phyloP scores from a whole-genome alignment of 495 filamentous ascomycete genomes.

The Penicillium nucicola region DNA sequence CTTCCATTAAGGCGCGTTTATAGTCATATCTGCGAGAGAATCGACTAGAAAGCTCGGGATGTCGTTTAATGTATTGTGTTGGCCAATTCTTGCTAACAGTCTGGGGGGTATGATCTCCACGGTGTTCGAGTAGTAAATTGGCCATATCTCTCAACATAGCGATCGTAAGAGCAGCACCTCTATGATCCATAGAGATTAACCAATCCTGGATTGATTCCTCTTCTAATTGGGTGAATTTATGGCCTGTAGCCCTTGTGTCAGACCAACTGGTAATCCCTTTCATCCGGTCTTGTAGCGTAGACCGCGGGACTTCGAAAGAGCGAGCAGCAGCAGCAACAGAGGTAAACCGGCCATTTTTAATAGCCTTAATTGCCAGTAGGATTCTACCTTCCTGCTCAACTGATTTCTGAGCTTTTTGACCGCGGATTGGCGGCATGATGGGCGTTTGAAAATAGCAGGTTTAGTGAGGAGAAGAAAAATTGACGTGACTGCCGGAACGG shows the following conservation, averaged over 20 bases:
- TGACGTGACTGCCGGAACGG: no score
- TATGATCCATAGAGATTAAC: not conserved
- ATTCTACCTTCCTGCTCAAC: not conserved
- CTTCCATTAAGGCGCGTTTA: no score
- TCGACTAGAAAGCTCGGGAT: no score
- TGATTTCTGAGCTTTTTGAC: no score
- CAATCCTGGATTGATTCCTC: no score
- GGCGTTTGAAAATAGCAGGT: no score
- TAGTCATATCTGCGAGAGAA: no score
- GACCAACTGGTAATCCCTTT: not conserved
- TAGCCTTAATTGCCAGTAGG: no score
- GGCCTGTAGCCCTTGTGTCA: not conserved
- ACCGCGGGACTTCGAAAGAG: not conserved
- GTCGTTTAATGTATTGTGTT: no score
- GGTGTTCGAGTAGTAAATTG: not conserved
- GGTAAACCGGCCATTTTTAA: not conserved
- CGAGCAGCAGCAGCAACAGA: not conserved
- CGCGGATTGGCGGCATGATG: no score
- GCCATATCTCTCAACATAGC: not conserved
- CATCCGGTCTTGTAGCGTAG: not conserved
- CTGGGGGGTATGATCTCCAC: not conserved
- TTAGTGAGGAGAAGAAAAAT: no score
- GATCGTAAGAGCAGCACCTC: not conserved
- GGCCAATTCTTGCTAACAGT: no score
- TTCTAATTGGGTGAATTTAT: not conserved